These are phyloP conservation scores for Cantharellus anzutake DNA, from an alignment of 768 basidiomycete species.

Conservation along the genomic window DNA sequence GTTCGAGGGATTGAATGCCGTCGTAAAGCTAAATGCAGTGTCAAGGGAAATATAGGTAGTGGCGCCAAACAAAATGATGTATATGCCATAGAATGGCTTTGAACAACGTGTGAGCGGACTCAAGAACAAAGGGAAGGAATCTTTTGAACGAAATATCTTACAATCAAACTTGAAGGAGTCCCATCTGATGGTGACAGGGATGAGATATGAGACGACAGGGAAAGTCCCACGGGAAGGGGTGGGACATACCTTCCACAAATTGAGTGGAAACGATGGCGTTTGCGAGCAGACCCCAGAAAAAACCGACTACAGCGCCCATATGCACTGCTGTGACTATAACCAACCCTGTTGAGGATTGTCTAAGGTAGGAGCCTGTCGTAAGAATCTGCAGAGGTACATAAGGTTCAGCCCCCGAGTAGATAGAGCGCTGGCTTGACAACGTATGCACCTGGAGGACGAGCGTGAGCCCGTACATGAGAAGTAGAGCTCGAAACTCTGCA, in stretches of 20 bases:
- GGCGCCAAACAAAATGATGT: constrained; percentile 40
- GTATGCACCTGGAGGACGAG: constrained; percentile 15
- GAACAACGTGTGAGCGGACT: background rate
- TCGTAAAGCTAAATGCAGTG: constrained; percentile 46
- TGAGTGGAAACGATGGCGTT: constrained; percentile 74
- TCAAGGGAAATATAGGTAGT: constrained; percentile 79
- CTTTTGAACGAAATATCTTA: constrained; percentile 14
- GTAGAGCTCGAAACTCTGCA: constrained; percentile 47
- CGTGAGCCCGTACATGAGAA: constrained; percentile 47
- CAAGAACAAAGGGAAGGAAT: background rate
- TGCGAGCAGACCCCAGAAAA: constrained; percentile 49
- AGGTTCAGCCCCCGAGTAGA: background rate
- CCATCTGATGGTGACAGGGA: constrained; percentile 30
- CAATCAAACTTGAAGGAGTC: constrained; percentile 46
- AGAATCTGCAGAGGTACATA: constrained; percentile 47
- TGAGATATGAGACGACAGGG: background rate
- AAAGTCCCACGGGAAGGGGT: constrained; percentile 27
- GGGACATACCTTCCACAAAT: constrained; percentile 69
- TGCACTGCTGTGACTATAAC: constrained; percentile 61
- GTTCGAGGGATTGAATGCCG: constrained; percentile 35
- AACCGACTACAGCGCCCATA: constrained; percentile 49
- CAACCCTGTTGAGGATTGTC: constrained; percentile 56
- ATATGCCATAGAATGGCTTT: constrained; percentile 45
- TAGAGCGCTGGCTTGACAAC: background rate
- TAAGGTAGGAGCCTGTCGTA: constrained; percentile 57